Percentiles rank a stretch among this genome's conserved stretches.
Evolutionary conservation across 208 protist species (phyloP).

Genomic region (Strigomonas culicis): DNA sequence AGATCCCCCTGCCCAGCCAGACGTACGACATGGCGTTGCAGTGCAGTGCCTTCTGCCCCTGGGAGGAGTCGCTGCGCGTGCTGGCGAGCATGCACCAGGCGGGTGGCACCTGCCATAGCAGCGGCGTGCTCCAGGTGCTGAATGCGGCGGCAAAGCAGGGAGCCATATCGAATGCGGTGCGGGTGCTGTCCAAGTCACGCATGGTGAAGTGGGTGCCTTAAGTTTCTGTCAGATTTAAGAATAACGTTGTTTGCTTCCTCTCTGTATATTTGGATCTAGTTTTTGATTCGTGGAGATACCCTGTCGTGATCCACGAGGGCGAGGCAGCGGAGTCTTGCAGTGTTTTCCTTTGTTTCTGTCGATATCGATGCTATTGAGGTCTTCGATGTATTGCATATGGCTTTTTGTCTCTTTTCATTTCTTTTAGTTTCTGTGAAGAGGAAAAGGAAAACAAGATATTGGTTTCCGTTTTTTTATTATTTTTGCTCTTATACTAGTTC

Average conservation of each 20-base stretch:
- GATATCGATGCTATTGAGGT: too few species aligned
- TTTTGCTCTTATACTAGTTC: constrained; percentile 2
- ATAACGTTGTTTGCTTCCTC: too few species aligned
- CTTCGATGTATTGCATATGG: too few species aligned
- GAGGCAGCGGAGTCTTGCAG: too few species aligned
- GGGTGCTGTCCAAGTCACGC: constrained; percentile 28
- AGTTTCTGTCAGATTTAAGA: too few species aligned
- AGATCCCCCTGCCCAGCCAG: constrained; percentile 21
- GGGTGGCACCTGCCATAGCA: constrained; percentile 38
- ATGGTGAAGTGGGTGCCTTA: constrained; percentile 50
- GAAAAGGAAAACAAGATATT: too few species aligned
- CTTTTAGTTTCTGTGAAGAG: too few species aligned
- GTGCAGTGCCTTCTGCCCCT: constrained; percentile 35
- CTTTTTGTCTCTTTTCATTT: too few species aligned
- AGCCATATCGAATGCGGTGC: constrained; percentile 29
- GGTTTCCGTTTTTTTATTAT: constrained; percentile 5
- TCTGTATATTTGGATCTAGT: too few species aligned
- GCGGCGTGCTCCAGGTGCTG: constrained; percentile 40
- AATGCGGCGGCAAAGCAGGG: constrained; percentile 38
- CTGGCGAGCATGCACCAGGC: constrained; percentile 52
- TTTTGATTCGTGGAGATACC: too few species aligned
- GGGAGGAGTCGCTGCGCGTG: constrained; percentile 41
- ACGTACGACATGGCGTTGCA: constrained; percentile 56
- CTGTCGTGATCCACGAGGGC: too few species aligned
- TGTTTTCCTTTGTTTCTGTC: too few species aligned